Percentiles rank a stretch among this genome's conserved stretches.
phyloP scores from a whole-genome alignment of 169 alveolate genomes.

The Cryptosporidium sp. region DNA sequence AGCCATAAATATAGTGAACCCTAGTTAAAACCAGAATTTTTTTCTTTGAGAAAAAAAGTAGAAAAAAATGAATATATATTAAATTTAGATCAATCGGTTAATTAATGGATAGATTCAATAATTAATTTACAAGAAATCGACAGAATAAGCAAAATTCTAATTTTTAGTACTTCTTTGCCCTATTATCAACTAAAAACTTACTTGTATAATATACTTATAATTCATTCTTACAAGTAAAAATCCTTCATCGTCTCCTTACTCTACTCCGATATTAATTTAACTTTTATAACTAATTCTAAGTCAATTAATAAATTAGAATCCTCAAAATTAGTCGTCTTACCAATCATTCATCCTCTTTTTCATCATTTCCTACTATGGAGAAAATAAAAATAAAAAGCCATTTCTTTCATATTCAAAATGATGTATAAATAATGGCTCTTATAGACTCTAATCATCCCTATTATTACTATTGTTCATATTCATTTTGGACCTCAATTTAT shows the following conservation, averaged over 20 bases:
- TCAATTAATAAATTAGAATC: not conserved
- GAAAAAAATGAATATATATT: too few relatives aligned
- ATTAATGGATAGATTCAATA: not conserved
- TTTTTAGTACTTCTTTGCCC: not conserved
- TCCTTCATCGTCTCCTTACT: not conserved
- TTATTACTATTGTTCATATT: too few relatives aligned
- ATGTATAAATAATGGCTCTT: too few relatives aligned
- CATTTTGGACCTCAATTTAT: not conserved
- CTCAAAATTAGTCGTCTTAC: not conserved
- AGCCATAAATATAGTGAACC: too few relatives aligned
- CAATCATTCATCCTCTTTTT: too few relatives aligned
- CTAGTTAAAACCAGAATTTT: too few relatives aligned
- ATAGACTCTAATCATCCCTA: not conserved
- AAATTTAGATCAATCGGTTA: not conserved
- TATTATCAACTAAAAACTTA: not conserved
- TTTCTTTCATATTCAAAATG: not conserved
- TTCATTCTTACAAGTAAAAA: not conserved
- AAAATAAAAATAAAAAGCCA: not conserved
- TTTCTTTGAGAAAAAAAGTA: too few relatives aligned
- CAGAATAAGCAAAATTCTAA: not conserved
- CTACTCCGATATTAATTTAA: constrained; percentile 15
- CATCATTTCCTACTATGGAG: too few relatives aligned
- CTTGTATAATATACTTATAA: not conserved
- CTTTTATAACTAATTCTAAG: not conserved
- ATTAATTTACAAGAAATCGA: not conserved